Base-by-base conservation (phyloP, 73 alveolate genomes). In the Paramecium caudatum region DNA sequence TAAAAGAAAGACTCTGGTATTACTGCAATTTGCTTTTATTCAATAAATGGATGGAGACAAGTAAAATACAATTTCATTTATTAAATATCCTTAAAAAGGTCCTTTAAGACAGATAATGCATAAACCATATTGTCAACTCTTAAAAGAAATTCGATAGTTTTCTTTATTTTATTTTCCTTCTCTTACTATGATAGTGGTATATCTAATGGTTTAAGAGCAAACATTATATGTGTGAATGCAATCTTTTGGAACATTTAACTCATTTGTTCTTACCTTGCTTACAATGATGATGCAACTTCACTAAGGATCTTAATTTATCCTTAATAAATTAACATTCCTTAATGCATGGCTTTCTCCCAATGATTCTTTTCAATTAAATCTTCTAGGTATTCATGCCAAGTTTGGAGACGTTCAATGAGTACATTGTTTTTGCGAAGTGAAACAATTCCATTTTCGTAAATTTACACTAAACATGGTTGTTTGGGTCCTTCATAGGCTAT, bases 161-260 rank as follows among this genome's bases (percentile, higher is more conserved):
- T 37, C 55, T 74, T 74, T 12, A 74, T 74, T 74, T 74, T 45
- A 10, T 45, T 74, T 3, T 45, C 62, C 7, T 27, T 19, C 2
- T 74, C 88, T 16, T 41, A 30, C 19, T 74, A 74, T 21, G 43
- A 39, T 37, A 74, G 19, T 37, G 88, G 62, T 36, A 74, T 21
- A 4, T 74, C 88, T 12, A 74, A 19, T 21, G 39, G 41, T 41
- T 74, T 74, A 2, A 74, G 21, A 74, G 47, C 45, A 74, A 74
- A 74, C 88, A 74, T 37, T 9, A 74, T 74, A 74, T 74, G 68
- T 13, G 88, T 74, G 55, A 74, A 74, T 4, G 69, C 88, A 5
- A 74, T 43, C 46, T 74, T 74, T 13, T 74, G 13, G 16, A 74
- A 74, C 39, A 41, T 37, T 17, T 74, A n/a, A 19, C 47, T 74